phyloP scores from a whole-genome alignment of 495 filamentous ascomycete species.

The Penicillium crystallinum region DNA sequence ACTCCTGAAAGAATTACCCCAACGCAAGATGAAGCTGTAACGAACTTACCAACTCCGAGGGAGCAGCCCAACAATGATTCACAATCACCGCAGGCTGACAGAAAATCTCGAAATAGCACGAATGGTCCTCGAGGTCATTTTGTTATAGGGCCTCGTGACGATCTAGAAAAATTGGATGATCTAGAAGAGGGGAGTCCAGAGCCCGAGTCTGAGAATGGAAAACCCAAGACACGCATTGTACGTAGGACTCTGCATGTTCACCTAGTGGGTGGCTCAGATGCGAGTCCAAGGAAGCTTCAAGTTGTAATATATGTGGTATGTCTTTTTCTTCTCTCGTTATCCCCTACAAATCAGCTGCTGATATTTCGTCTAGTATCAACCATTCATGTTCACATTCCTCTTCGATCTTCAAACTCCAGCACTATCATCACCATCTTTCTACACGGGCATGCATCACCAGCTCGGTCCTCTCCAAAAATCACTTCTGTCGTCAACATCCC shows the following conservation, averaged over 20 bases:
- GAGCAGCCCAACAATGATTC: neutral
- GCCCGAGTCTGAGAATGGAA: constrained; percentile 15
- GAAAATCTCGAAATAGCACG: neutral
- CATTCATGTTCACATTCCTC: constrained; percentile 88
- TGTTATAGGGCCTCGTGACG: constrained; percentile 24
- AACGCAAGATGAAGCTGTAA: neutral
- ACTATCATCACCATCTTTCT: constrained; percentile 64
- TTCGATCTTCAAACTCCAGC: constrained; percentile 67
- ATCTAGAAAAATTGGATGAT: constrained; percentile 24
- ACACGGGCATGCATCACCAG: constrained; percentile 76
- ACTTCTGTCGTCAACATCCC: constrained; percentile 61
- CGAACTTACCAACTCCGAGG: neutral
- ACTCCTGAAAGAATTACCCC: constrained; percentile 8
- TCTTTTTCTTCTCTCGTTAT: neutral
- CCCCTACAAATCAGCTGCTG: neutral
- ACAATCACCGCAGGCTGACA: neutral
- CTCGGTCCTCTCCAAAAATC: constrained; percentile 71
- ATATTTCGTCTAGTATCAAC: constrained; percentile 49
- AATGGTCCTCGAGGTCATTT: constrained; percentile 11
- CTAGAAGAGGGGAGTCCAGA: constrained; percentile 24
- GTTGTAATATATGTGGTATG: constrained; percentile 66
- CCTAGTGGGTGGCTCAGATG: constrained; percentile 13
- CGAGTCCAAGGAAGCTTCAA: constrained; percentile 47
- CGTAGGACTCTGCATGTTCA: constrained; percentile 48
- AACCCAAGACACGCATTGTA: constrained; percentile 37